Percentiles rank a stretch among this genome's conserved stretches.
These are phyloP conservation scores for Chaetomium olivaceum DNA, from an alignment of 2,329 filamentous ascomycete species.

Conservation along the genomic window DNA sequence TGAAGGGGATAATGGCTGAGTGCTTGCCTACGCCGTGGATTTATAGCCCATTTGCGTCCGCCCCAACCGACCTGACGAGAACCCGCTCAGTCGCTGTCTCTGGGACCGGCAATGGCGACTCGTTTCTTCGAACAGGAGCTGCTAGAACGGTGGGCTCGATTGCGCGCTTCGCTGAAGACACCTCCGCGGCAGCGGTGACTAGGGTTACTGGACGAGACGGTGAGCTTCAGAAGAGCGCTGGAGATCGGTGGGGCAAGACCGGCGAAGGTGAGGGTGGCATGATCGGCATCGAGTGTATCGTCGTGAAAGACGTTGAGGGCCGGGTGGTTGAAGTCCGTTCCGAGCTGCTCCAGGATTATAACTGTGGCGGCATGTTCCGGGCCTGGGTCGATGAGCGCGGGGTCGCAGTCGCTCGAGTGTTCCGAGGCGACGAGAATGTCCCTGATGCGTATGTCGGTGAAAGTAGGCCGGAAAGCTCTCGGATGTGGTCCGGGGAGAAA, in stretches of 20 bases:
- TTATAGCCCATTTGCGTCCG: conserved; percentile 39
- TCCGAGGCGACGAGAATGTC: conserved; percentile 40
- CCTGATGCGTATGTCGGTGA: conserved; percentile 15
- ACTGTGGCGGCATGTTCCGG: conserved; percentile 85
- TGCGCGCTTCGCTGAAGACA: conserved; percentile 59
- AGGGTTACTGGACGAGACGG: conserved; percentile 70
- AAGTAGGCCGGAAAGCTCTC: conserved; percentile 9
- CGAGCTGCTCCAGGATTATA: conserved; percentile 73
- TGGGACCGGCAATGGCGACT: conserved; percentile 86
- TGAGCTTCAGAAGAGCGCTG: conserved; percentile 73
- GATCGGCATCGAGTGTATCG: conserved; percentile 71
- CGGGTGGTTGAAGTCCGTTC: conserved; percentile 44
- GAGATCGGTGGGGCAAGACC: conserved; percentile 68
- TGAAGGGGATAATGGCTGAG: conserved; percentile 56
- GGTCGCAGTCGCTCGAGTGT: conserved; percentile 58
- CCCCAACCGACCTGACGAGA: conserved; percentile 29
- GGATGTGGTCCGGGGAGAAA: conserved; percentile 20
- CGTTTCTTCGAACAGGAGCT: conserved; percentile 73
- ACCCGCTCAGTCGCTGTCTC: conserved; percentile 62
- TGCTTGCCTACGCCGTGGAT: conserved; percentile 56
- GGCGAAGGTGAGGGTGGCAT: conserved; percentile 84
- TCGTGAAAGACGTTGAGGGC: conserved; percentile 48
- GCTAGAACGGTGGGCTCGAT: conserved; percentile 72
- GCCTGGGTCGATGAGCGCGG: conserved; percentile 71
- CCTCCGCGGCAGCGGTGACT: conserved; percentile 60